These are phyloP conservation scores for Fusarium chuoi DNA, from an alignment of 2,329 filamentous ascomycete species.

Conservation along the genomic window DNA sequence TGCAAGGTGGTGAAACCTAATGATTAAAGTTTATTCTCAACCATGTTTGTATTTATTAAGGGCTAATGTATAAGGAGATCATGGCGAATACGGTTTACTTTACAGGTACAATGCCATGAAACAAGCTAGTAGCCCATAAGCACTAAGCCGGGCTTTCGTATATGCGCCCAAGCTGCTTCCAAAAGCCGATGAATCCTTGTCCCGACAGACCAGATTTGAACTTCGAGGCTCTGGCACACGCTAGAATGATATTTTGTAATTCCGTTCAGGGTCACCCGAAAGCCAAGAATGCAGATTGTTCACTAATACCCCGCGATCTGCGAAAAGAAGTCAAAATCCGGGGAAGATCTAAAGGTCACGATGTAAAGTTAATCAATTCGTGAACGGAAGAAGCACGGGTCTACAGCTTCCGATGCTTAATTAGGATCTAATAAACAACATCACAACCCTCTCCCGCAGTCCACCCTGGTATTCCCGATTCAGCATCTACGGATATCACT, in stretches of 20 bases:
- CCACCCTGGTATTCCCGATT: neutral
- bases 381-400: neutral
- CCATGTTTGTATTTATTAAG: neutral
- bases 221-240: neutral
- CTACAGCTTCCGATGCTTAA: neutral
- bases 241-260: neutral
- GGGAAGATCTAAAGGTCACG: neutral
- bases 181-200: accelerated
- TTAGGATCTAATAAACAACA: neutral
- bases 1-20: accelerated
- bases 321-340: neutral
- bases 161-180: neutral
- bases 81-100: accelerated
- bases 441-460: accelerated
- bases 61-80: neutral
- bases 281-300: neutral
- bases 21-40: too few species aligned
- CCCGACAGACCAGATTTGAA: neutral
- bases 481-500: accelerated
- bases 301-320: neutral
- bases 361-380: neutral
- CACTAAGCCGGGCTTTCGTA: neutral
- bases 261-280: neutral
- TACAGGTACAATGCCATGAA: neutral
- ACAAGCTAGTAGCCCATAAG: neutral